Base-by-base conservation (phyloP, 2,329 filamentous ascomycete species). In the Trichophyton verrucosum region DNA sequence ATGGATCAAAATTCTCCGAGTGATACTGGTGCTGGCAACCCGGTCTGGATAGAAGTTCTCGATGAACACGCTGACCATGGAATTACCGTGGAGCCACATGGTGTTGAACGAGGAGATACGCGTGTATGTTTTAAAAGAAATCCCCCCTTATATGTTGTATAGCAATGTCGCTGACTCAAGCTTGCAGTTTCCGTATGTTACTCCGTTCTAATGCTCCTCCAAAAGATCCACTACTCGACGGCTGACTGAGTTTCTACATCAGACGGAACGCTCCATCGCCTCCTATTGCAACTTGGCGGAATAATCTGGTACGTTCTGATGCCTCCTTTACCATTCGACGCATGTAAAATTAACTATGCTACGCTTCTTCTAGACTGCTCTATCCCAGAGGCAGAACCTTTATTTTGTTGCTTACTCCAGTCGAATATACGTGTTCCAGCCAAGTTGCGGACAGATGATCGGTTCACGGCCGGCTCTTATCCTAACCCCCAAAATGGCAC, bases 371-470 rank as follows among this genome's bases (percentile, higher is more conserved):
- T 51, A 72, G 76, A 74, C 73, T 47, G 77, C 76, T 8, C 66
- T 78, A 13, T 79, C 77, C 11, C 77, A 79, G 60, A 70, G 74
- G 49, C 72, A 71, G 15, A 80, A 80, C 62, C 65, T 79, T 8
- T 71, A 78, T 13, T 79, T 80, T 62, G 71, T 76, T 58, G 77
- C 76, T 13, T 72, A 71, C 49, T 62, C 64, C 15, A 65, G 73
- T 58, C 65, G 74, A 27, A 73, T 80, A 30, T 72, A 76, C 62
- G 75, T 78, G 57, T 79, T 76, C 70, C 69, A 73, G 57, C 77
- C 77, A 1, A 66, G 68, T 8, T 70, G 74, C 4, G 72, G 68
- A 9, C 76, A 78, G 64, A 66, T 66, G 9, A 66, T 79, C 11
- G 72, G 72, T 2, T 64, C 65, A 27, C 68, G 67, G 42, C 74